A percentile compares a stretch with the other conserved stretches of the same genome.
phyloP scores from a whole-genome alignment of 176 grass and related monocot species.

The Carex myosuroides region DNA sequence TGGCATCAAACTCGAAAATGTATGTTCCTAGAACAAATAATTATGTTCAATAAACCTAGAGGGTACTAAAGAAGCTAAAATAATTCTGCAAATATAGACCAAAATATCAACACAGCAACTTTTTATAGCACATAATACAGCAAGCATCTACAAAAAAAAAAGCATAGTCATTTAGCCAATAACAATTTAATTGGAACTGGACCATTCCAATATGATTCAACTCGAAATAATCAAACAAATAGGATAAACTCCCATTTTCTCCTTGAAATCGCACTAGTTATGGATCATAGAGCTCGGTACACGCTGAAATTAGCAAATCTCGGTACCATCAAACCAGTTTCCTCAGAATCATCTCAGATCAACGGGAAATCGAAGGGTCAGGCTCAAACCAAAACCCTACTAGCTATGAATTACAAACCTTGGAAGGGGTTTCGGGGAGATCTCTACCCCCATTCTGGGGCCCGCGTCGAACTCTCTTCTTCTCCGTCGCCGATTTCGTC shows the following conservation, averaged over 20 bases:
- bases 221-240: neutral
- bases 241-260: neutral
- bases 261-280: neutral
- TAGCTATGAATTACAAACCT: slow-evolving; percentile 17
- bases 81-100: too few species aligned
- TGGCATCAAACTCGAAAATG: too few species aligned
- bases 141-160: too few species aligned
- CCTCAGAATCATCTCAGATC: neutral
- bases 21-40: too few species aligned
- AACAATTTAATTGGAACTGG: neutral
- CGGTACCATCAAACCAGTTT: neutral
- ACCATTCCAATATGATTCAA: neutral
- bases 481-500: slow-evolving; percentile 41
- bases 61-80: too few species aligned
- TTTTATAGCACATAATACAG: too few species aligned
- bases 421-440: slow-evolving; percentile 30
- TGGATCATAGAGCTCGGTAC: neutral
- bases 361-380: neutral
- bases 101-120: too few species aligned
- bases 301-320: neutral
- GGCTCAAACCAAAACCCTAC: slow-evolving; percentile 7
- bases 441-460: slow-evolving; percentile 41
- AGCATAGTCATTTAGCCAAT: too few species aligned
- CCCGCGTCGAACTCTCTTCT: slow-evolving; percentile 31
- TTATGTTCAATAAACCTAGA: too few species aligned